Percentiles rank a stretch among this genome's conserved stretches.
Evolutionary conservation across 2,329 filamentous ascomycete species (phyloP).

Genomic region (Biscogniauxia marginata): DNA sequence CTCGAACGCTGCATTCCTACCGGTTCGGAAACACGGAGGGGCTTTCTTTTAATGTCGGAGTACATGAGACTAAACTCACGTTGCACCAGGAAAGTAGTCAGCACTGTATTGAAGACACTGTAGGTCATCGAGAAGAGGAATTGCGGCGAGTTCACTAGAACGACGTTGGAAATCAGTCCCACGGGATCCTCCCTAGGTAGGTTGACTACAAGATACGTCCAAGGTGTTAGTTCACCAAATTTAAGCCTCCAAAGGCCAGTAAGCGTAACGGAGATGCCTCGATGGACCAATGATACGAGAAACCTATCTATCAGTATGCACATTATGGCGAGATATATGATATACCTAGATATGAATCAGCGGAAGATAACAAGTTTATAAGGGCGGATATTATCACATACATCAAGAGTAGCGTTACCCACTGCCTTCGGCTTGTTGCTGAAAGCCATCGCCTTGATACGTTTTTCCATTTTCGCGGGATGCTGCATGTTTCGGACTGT

Average conservation of each 20-base stretch:
- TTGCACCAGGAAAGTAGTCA: slow-evolving; percentile 45
- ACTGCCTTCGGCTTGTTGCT: slow-evolving; percentile 2
- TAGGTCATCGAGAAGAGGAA: slow-evolving; percentile 46
- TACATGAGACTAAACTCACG: slow-evolving; percentile 46
- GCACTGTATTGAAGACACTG: slow-evolving; percentile 42
- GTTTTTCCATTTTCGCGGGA: slow-evolving; percentile 11
- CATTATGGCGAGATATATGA: slow-evolving; percentile 10
- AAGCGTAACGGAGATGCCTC: slow-evolving; percentile 17
- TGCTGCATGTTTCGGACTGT: neutral
- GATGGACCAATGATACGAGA: slow-evolving; percentile 12
- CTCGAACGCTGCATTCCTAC: slow-evolving; percentile 40
- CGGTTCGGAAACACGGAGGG: slow-evolving; percentile 42
- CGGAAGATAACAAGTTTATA: neutral
- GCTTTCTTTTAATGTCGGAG: slow-evolving; percentile 26
- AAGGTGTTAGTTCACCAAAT: slow-evolving; percentile 29
- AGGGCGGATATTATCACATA: too few species aligned
- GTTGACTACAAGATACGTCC: slow-evolving; percentile 27
- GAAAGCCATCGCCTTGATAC: slow-evolving; percentile 15
- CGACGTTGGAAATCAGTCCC: slow-evolving; percentile 33
- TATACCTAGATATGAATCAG: slow-evolving; percentile 5
- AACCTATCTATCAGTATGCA: slow-evolving; percentile 12
- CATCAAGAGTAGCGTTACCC: neutral
- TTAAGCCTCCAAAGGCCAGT: slow-evolving; percentile 28
- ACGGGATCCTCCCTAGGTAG: slow-evolving; percentile 27
- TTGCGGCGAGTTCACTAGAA: slow-evolving; percentile 48